Evolutionary conservation across 1,284 basidiomycete genomes (phyloP), one percentile per base, ranked within the genome.

Genomic region (Moesziomyces aphidis): DNA sequence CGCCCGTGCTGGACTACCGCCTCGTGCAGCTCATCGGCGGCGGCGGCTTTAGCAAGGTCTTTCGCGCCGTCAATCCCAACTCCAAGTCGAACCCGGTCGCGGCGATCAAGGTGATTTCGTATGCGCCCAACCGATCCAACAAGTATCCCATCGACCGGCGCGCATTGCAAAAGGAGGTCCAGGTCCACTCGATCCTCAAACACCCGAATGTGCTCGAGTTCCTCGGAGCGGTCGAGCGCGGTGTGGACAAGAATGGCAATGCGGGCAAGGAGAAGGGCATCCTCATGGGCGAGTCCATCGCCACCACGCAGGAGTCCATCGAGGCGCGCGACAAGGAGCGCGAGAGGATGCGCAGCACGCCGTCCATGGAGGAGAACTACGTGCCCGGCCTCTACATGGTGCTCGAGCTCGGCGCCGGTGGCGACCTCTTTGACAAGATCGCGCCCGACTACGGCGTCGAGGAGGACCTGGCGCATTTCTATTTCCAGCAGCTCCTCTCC

Each of bases 371-470:
- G 22, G 65, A 65, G 26, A 82, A 79, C 59, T 81, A 78, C 46
- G 79, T 84, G 6, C 82, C 82, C 4, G 83, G 92, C 0, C 88
- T 95, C 46, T 99, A 98, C 83, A 94, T 99, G 88, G 86, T 98
- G 26, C 87, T 99, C 73, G 96, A 98, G 85, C 87, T 96, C 45
- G 96, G 95, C 0, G 91, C 91, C 1, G 95, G 95, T 48, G 96
- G 97, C 0, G 96, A 99, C 85, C 86, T 99, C 45, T 99, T 99
- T 84, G 97, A 99, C 86, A 98, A 98, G 87, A 98, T 99, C 67
- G 82, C 83, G 3, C 94, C 94, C 5, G 93, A 98, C 78, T 88
- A 93, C 9, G 96, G 96, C 5, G 88, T 97, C 0, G 89, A 90
- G 34, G 92, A 95, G 67, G 93, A 97, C 45, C 87, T 96, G 1